These are phyloP conservation scores for Nakazawaea anatomiae DNA, from an alignment of 805 yeast genomes.

Conservation along the genomic window DNA sequence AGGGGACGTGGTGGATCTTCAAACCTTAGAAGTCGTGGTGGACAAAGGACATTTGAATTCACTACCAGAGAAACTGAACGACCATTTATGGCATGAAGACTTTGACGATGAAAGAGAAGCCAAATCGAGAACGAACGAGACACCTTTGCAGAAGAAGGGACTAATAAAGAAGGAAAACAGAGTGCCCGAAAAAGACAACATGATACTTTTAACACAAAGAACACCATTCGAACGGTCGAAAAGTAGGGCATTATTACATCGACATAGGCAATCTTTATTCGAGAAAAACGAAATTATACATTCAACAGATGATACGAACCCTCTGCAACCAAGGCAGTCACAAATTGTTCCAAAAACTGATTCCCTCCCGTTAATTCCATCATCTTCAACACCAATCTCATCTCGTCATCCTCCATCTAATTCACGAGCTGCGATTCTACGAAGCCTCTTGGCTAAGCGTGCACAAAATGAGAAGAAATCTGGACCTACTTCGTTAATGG, in stretches of 20 bases:
- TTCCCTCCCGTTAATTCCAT: neutral
- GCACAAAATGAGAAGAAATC: neutral
- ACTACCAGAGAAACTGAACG: slow-evolving; percentile 21
- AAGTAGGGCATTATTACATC: neutral
- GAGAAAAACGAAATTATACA: neutral
- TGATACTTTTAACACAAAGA: neutral
- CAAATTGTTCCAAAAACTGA: neutral
- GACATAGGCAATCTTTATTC: neutral
- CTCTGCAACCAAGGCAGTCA: too few relatives aligned
- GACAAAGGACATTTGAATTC: slow-evolving; percentile 69
- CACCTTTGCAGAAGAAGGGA: neutral
- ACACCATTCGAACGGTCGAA: neutral
- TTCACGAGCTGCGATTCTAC: neutral
- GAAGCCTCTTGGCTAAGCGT: neutral
- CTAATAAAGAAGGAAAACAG: neutral
- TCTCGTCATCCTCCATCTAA: neutral
- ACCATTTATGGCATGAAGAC: slow-evolving; percentile 33
- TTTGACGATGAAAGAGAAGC: slow-evolving; percentile 24
- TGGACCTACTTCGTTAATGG: neutral
- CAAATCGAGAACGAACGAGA: neutral
- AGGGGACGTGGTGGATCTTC: slow-evolving; percentile 61
- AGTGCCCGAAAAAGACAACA: neutral
- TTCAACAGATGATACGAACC: too few relatives aligned
- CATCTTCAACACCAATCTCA: neutral
- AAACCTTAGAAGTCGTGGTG: slow-evolving; percentile 54